Evolutionary conservation across 352 stramenopile species (phyloP).

Genomic region (Phytophthora hibernalis): DNA sequence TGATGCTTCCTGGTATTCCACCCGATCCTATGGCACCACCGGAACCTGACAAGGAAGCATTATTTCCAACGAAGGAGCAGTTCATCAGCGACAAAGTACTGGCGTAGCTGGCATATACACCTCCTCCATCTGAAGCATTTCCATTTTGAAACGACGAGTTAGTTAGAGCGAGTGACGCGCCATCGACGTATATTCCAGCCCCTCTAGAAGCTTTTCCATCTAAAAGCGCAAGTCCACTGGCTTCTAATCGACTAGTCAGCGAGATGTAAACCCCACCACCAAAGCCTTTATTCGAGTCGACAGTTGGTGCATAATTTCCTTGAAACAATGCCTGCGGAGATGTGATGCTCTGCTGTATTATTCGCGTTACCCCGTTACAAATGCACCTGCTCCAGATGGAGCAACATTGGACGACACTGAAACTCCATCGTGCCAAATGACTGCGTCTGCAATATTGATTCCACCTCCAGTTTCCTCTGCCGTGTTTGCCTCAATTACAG

Average conservation of each 20-base stretch:
- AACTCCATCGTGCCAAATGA: slow-evolving; percentile 31
- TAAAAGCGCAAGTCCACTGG: slow-evolving; percentile 18
- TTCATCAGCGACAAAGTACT: slow-evolving; percentile 33
- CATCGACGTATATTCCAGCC: slow-evolving; percentile 39
- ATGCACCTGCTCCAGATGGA: slow-evolving; percentile 39
- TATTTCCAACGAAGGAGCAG: slow-evolving; percentile 38
- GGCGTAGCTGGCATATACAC: slow-evolving; percentile 30
- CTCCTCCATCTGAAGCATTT: slow-evolving; percentile 32
- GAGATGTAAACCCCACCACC: slow-evolving; percentile 42
- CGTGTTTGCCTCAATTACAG: slow-evolving; percentile 13
- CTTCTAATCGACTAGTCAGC: slow-evolving; percentile 19
- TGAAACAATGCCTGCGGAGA: slow-evolving; percentile 20
- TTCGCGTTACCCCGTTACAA: slow-evolving; percentile 2
- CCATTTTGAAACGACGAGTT: slow-evolving; percentile 26
- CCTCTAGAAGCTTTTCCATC: slow-evolving; percentile 26
- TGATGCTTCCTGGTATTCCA: slow-evolving; percentile 12
- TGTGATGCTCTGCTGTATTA: slow-evolving; percentile 6
- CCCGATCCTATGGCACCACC: slow-evolving; percentile 37
- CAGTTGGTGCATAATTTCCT: slow-evolving; percentile 17
- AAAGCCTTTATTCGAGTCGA: slow-evolving; percentile 6
- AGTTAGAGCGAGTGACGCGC: slow-evolving; percentile 20
- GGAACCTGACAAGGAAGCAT: slow-evolving; percentile 32
- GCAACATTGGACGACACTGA: slow-evolving; percentile 36
- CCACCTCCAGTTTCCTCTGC: slow-evolving; percentile 30
- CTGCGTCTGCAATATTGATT: slow-evolving; percentile 24